phyloP scores from a whole-genome alignment of 202 grass and related monocot species.

The Schoenoplectus triqueter region DNA sequence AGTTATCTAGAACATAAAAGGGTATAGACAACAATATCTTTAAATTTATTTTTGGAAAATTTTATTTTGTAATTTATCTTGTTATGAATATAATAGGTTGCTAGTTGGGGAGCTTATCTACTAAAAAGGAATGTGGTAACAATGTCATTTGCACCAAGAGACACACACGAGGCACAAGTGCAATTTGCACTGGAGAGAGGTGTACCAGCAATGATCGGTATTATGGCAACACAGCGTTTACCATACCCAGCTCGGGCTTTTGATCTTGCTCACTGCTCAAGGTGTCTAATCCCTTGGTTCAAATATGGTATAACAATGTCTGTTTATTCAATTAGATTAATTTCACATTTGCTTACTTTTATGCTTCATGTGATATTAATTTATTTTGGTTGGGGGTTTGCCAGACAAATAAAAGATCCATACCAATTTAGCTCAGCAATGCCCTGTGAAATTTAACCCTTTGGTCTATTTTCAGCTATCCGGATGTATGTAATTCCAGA shows the following conservation, averaged over 20 bases:
- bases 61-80: background rate
- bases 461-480: background rate
- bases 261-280: constrained; percentile 93
- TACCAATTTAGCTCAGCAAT: background rate
- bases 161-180: constrained; percentile 93
- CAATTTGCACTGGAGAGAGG: constrained; percentile 94
- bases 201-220: constrained; percentile 86
- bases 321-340: constrained; percentile 10
- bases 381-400: background rate
- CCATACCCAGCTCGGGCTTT: constrained; percentile 94
- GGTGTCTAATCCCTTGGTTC: constrained; percentile 88
- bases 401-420: background rate
- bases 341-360: background rate
- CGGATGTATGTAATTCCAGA: background rate
- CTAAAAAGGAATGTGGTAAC: constrained; percentile 82
- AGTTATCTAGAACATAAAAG: background rate
- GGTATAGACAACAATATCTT: background rate
- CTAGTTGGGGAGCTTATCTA: constrained; percentile 94
- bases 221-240: constrained; percentile 77
- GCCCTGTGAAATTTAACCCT: background rate
- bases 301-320: constrained; percentile 56
- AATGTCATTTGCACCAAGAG: constrained; percentile 93
- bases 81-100: constrained; percentile 62
- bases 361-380: background rate
- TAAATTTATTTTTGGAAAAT: background rate